A percentile compares a stretch with the other conserved stretches of the same genome.
phyloP scores from a whole-genome alignment of 2,329 filamentous ascomycete species.

The Coniochaeta ligniaria region DNA sequence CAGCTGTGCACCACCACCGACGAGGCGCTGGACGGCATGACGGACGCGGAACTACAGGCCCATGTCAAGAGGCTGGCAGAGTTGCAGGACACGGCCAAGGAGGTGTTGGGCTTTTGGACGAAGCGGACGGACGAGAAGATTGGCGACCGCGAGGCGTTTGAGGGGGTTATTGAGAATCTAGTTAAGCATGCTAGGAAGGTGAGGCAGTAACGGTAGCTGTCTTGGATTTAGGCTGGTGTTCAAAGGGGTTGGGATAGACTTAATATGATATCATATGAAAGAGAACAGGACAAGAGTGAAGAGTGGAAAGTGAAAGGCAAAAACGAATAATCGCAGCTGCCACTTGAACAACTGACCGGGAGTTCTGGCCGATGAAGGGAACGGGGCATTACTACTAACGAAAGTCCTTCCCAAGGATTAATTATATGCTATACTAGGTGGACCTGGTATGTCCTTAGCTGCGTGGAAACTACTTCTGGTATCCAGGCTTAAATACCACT shows the following conservation, averaged over 20 bases:
- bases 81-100: conserved; percentile 63
- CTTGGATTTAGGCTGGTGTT: not conserved
- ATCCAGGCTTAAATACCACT: too few species aligned
- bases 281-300: too few species aligned
- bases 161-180: conserved; percentile 93
- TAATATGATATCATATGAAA: too few species aligned
- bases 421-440: too few species aligned
- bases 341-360: too few species aligned
- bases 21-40: conserved; percentile 73
- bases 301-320: not conserved
- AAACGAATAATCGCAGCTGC: too few species aligned
- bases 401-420: too few species aligned
- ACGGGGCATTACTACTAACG: too few species aligned
- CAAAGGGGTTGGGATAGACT: too few species aligned
- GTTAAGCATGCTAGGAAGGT: conserved; percentile 86
- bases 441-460: too few species aligned
- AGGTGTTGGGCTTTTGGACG: conserved; percentile 82
- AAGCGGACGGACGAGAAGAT: conserved; percentile 79
- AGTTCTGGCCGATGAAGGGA: too few species aligned
- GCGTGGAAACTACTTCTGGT: too few species aligned
- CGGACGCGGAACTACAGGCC: conserved; percentile 63
- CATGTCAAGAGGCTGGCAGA: conserved; percentile 66
- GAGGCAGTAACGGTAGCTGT: conserved; percentile 48
- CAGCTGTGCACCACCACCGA: conserved; percentile 79
- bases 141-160: conserved; percentile 87